Base-by-base conservation (phyloP, 441 rosid genomes). In the Gossypium davidsonii region DNA sequence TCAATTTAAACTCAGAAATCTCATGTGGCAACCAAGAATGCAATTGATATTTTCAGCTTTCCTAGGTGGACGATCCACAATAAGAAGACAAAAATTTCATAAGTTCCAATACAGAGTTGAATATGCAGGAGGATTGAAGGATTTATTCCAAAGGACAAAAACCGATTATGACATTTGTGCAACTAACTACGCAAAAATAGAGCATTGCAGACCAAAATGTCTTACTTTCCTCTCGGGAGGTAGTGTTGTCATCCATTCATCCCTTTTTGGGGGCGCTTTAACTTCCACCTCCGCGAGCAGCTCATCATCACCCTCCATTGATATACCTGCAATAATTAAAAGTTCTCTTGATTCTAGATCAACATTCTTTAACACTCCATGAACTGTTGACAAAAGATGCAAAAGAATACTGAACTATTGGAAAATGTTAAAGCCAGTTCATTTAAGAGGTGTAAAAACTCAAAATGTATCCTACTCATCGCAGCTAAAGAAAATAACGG, bases 201-300 rank as follows among this genome's bases (percentile, higher is more conserved):
- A 60, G 37, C 61, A 60, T 5, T 4, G 10, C 3, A 31, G 55
- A 49, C 31, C 11, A 18, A 69, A 72, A 71, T 52, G 37, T 58
- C 86, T 83, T 84, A 92, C 97, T 80, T 90, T 92, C 77, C 93
- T 85, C 84, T 94, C 97, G 37, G 97, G 97, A 76, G 99, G 99
- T 59, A 94, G 83, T 15, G 89, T 86, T 61, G 99, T 94, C 99
- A 94, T 94, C 99, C 99, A 94, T 84, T 94, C 99, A 11, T 92
- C 97, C 78, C 99, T 85, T 82, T 79, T 78, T 74, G 88, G 96
- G 46, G 83, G 82, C 26, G 72, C 92, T 76, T 92, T 89, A 77
- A 87, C 93, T 73, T 92, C 91, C 31, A 82, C 70, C 52, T 86
- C 88, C 3, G 87, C 96, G 52, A 94, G 82, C 57, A 94, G 91